Base-by-base conservation (phyloP, 257 asterid species). In the Apocynum venetum region DNA sequence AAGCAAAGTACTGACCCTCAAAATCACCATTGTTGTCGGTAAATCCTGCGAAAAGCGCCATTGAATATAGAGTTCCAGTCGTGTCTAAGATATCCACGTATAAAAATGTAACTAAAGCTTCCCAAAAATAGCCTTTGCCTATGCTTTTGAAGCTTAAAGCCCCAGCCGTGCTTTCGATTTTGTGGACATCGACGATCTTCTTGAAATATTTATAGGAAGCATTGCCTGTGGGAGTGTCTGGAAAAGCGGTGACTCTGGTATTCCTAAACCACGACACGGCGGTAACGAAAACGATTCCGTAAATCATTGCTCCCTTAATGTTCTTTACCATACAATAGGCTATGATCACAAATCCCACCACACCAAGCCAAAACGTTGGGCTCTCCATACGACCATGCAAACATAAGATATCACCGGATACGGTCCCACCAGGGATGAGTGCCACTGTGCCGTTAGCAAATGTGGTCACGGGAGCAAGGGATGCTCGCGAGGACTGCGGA, bases 1-100 rank as follows among this genome's bases (percentile, higher is more conserved):
- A 94, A 0, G 98, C 98, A 53, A 90, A 91, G 47, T 94, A 94
- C 65, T 92, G 98, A 1, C 98, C 98, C 72, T 94, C 98, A 75
- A 94, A 94, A 48, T 89, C 82, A 15, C 98, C 97, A 52, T 85
- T 70, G 0, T 1, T 65, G 79, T 91, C 96, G 0, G 92, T 72
- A 72, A 92, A 91, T 6, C 98, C 98, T 14, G 98, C 98, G 85
- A 94, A 94, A 2, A 92, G 78, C 1, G 98, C 98, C 98, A 92
- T 91, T 3, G 98, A 89, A 38, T 92, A 92, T 1, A 94, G 79
- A 1, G 97, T 92, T 6, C 98, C 98, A 10, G 98, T 95, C 8
- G 98, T 93, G 78, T 93, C 98, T 9, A 95, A 75, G 1, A 95
- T 87, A 78, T 95, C 98, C 0, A 95, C 98, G 89, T 95, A 95